phyloP scores from a whole-genome alignment of 2,329 filamentous ascomycete genomes.

The Colletotrichum melonis region DNA sequence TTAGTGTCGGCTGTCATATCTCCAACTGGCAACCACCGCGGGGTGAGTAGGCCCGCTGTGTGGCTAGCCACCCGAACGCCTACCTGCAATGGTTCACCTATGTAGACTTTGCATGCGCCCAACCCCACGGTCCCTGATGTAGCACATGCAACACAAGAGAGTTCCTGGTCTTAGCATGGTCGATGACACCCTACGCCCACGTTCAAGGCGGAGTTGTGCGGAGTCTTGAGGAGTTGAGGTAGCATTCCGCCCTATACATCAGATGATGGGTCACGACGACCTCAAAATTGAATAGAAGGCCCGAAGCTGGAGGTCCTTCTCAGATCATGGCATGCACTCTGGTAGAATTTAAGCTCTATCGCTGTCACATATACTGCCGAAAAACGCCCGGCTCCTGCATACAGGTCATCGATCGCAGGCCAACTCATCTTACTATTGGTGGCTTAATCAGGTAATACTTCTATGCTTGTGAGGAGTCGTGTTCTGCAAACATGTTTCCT shows the following conservation, averaged over 20 bases:
- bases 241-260: constrained; percentile 13
- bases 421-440: background rate
- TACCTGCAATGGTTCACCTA: background rate
- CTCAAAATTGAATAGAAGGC: constrained; percentile 5
- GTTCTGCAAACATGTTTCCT: too few species aligned
- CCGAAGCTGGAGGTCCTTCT: background rate
- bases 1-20: constrained; percentile 26
- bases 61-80: background rate
- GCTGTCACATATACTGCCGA: background rate
- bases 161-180: background rate
- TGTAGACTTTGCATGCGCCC: background rate
- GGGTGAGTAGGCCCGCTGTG: constrained; percentile 19
- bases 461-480: too few species aligned
- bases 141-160: too few species aligned
- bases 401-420: background rate
- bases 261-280: constrained; percentile 4
- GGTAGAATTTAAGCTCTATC: background rate
- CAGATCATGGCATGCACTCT: too few species aligned
- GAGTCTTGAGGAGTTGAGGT: constrained; percentile 9
- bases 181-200: background rate
- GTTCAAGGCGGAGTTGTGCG: constrained; percentile 26
- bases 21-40: constrained; percentile 29
- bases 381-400: constrained; percentile 3
- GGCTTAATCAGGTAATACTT: background rate
- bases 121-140: background rate